Conservation (phyloP, 1,284 basidiomycete genomes). For the Ganoderma sinense region DNA sequence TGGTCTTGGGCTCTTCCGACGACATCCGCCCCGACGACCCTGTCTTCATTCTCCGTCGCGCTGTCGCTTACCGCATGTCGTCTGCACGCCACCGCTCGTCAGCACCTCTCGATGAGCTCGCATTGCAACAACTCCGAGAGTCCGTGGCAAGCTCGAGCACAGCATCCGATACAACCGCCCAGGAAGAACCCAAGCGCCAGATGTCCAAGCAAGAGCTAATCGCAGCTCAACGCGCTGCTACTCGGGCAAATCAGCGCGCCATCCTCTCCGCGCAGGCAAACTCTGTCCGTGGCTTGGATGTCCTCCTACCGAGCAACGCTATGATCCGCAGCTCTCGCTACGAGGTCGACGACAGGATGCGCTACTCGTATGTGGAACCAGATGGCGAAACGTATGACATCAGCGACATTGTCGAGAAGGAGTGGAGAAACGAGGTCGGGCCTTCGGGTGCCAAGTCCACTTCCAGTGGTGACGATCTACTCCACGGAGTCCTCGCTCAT, state of each 20-base stretch:
- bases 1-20: constrained; percentile 72
- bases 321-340: constrained; percentile 86
- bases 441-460: constrained; percentile 37
- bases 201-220: constrained; percentile 88
- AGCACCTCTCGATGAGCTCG: constrained; percentile 80
- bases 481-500: constrained; percentile 67
- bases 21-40: constrained; percentile 88
- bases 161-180: constrained; percentile 49
- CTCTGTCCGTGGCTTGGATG: constrained; percentile 85
- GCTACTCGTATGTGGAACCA: constrained; percentile 91
- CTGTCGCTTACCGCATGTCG: constrained; percentile 73
- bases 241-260: constrained; percentile 85
- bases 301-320: constrained; percentile 83
- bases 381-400: constrained; percentile 92
- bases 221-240: constrained; percentile 88
- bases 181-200: constrained; percentile 49
- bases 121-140: constrained; percentile 72
- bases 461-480: constrained; percentile 60
- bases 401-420: constrained; percentile 90
- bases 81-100: constrained; percentile 71
- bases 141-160: constrained; percentile 58
- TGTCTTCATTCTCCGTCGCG: constrained; percentile 86
- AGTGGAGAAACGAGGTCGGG: constrained; percentile 63
- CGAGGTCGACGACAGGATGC: constrained; percentile 73
- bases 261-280: constrained; percentile 88